Evolutionary conservation across 2,329 filamentous ascomycete species (phyloP), one percentile per base, ranked within the genome.

Genomic region (Periconia digitata): DNA sequence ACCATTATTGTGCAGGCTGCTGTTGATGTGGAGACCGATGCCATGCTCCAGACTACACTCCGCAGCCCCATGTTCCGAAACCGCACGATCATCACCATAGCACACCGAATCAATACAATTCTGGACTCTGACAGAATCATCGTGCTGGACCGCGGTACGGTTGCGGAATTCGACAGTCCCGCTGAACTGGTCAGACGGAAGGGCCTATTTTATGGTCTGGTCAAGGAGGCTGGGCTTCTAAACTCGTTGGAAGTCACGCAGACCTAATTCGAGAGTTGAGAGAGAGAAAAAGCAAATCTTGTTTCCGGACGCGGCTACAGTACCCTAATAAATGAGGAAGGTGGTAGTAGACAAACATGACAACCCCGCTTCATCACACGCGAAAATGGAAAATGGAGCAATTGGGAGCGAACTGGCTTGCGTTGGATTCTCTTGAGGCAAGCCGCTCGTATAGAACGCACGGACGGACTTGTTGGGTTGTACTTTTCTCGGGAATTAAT

Each of bases 81-180:
- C 72, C 85, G 90, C 45, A 99, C 94, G 32, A 97, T 99, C 72
- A 95, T 99, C 72, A 99, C 94, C 1, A 96, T 99, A 64, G 94
- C 94, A 21, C 94, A 99, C 76, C 86, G 94, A 46, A 95, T 99
- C 76, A 97, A 97, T 76, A 99, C 94, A 10, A 97, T 99, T 63
- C 81, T 99, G 13, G 84, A 87, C 64, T 85, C 81, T 52, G 92
- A 99, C 74, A 85, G 92, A 43, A 94, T 99, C 53, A 86, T 99
- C 29, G 94, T 99, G 42, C 82, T 99, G 6, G 91, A 97, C 67
- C 87, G 88, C 72, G 94, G 94, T 37, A 83, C 85, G 62, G 92
- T 99, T 36, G 87, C 86, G 42, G 94, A 99, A 72, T 99, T 96
- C 72, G 94, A 95, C 71, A 90, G 86, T 6, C 94, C 94, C 2